A percentile compares a stretch with the other conserved stretches of the same genome.
These are phyloP conservation scores for Neurospora crassa DNA, from an alignment of 2,329 filamentous ascomycete species.

Conservation along the genomic window DNA sequence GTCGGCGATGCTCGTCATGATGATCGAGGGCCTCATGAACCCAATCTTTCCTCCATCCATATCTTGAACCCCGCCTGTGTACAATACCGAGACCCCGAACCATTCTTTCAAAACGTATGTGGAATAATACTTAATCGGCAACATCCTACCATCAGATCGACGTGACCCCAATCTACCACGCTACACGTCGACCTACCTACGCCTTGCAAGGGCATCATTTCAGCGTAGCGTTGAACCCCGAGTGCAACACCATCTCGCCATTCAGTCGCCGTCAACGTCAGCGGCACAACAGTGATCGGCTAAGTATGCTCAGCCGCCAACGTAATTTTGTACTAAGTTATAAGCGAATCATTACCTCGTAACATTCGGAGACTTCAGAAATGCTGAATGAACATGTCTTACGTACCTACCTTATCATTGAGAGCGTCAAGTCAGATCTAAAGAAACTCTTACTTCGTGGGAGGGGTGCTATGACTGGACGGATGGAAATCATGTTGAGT, in stretches of 20 bases:
- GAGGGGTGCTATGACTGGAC: neutral
- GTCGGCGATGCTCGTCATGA: neutral
- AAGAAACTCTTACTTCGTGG: neutral
- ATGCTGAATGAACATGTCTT: neutral
- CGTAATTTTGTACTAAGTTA: neutral
- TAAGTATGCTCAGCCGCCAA: neutral
- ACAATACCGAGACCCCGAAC: neutral
- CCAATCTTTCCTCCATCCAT: neutral
- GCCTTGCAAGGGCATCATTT: neutral
- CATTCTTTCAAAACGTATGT: neutral
- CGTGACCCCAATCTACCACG: neutral
- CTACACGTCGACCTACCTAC: neutral
- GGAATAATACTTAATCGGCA: neutral
- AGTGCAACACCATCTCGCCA: neutral
- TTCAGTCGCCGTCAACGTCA: neutral
- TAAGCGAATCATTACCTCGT: neutral
- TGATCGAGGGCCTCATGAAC: neutral
- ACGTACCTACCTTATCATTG: too few species aligned
- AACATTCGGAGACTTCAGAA: neutral
- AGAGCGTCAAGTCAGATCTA: neutral
- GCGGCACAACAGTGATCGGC: neutral
- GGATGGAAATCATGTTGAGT: neutral
- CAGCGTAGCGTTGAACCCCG: neutral
- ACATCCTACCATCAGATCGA: neutral
- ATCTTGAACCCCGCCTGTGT: too few species aligned